These are phyloP conservation scores for Talaromyces sp. DNA, from an alignment of 2,329 filamentous ascomycete species.

Conservation along the genomic window DNA sequence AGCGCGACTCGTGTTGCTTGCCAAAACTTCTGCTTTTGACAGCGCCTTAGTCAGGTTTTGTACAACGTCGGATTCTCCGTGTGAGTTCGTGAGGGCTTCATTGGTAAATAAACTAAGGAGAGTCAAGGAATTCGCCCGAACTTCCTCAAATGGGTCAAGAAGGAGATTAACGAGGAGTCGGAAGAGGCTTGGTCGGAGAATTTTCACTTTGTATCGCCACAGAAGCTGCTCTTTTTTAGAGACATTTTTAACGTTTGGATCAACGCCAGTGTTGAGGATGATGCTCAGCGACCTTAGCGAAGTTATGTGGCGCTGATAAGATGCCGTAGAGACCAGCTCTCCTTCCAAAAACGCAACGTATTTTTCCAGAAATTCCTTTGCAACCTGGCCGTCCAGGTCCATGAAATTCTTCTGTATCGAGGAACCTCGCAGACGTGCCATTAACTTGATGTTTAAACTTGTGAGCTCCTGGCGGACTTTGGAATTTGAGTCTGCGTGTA, in stretches of 20 bases:
- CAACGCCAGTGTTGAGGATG: constrained; percentile 65
- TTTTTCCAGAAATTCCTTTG: constrained; percentile 59
- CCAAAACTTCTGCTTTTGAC: constrained; percentile 29
- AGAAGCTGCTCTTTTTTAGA: constrained; percentile 40
- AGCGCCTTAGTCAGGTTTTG: constrained; percentile 27
- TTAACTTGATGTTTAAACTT: constrained; percentile 66
- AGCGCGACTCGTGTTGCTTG: constrained; percentile 64
- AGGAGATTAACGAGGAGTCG: constrained; percentile 69
- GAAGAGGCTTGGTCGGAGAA: constrained; percentile 35
- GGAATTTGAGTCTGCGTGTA: constrained; percentile 79
- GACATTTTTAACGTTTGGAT: constrained; percentile 37
- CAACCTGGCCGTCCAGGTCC: constrained; percentile 22
- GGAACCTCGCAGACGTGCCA: constrained; percentile 66
- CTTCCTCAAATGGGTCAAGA: constrained; percentile 88
- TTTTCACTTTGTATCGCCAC: constrained; percentile 45
- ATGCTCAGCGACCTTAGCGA: constrained; percentile 65
- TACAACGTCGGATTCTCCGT: constrained; percentile 16
- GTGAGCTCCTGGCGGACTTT: constrained; percentile 79
- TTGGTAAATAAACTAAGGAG: constrained; percentile 38
- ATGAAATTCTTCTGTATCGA: constrained; percentile 13
- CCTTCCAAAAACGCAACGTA: constrained; percentile 65
- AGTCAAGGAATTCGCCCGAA: constrained; percentile 53
- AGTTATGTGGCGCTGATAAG: constrained; percentile 84
- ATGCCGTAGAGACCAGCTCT: constrained; percentile 73
- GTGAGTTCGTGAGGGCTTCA: constrained; percentile 19